Evolutionary conservation across 164 flowering plant species (phyloP), one percentile per base, ranked within the genome.

Genomic region (Liriodendron chinense): DNA sequence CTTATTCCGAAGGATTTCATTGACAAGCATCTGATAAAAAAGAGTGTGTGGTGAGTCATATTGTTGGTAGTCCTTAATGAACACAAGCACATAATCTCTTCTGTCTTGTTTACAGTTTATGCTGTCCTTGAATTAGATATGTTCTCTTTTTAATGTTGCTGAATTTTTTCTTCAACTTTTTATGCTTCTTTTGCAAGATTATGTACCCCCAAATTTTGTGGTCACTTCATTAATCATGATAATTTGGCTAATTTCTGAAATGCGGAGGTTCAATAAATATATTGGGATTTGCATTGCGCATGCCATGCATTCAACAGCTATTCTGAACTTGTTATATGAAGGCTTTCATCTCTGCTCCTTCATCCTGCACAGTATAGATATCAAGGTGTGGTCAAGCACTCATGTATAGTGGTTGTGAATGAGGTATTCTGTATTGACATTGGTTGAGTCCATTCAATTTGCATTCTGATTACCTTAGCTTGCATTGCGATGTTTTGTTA

Each of bases 21-120:
- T 73, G 92, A 96, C 81, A 85, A 75, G 82, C 81, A 83, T 73
- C 76, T 94, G 26, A 88, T 96, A 50, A 91, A 88, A 69, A 89
- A 88, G 75, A 90, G 66, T 75, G 18, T 78, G 47, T 96, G 99
- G 99, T 94, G 74, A 84, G 92, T 77, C 69, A 34, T 71, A 59
- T 57, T 22, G 47, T 75, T 28, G n/a, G 22, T 20, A 2, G 9
- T n/a, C 24, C 26, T 47, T 18, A 69, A 47, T 47, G 24, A 47
- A 20, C 18, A 28, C 25, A 34, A 16, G 7, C 28, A 47, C 47
- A 28, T 67, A 13, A 20, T 18, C 14, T 7, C 9, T 34, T 12
- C 9, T 26, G 0, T 67, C 10, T 3, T 34, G 9, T 28, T 14
- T 67, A 20, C 47, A 25, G 47, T 67, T 67, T 43, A 26, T 16